Evolutionary conservation across 345 rosid species (phyloP).

Genomic region (Cochlearia excelsa): DNA sequence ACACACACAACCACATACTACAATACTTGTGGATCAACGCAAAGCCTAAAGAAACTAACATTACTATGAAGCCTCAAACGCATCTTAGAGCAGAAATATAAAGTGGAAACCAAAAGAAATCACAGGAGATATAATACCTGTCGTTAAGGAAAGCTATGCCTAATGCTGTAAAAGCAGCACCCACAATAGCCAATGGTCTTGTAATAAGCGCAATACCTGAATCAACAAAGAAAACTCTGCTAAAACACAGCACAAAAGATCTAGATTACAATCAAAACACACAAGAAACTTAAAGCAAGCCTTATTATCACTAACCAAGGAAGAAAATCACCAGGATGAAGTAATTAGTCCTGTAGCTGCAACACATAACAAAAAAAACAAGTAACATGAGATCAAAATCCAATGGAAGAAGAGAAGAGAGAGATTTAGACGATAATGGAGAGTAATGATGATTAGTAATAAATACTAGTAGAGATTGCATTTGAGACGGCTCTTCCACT

Average conservation of each 20-base stretch:
- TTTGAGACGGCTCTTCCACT: constrained; percentile 40
- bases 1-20: constrained; percentile 11
- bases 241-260: background rate
- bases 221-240: constrained; percentile 12
- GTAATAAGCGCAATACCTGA: constrained; percentile 35
- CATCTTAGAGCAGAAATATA: constrained; percentile 9
- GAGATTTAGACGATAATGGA: constrained; percentile 6
- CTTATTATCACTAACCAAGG: no score
- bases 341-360: constrained; percentile 40
- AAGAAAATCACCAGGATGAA: constrained; percentile 33
- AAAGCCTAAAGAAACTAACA: background rate
- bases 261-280: constrained; percentile 10
- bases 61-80: constrained; percentile 16
- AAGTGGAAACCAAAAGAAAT: constrained; percentile 11
- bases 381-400: constrained; percentile 15
- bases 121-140: constrained; percentile 21
- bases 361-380: background rate
- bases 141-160: constrained; percentile 39
- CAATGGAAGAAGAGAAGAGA: no score
- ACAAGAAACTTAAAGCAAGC: background rate
- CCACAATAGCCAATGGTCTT: constrained; percentile 36
- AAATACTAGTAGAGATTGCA: constrained; percentile 43
- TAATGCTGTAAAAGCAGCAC: constrained; percentile 35
- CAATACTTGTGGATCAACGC: background rate
- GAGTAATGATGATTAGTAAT: background rate